Evolutionary conservation across 495 filamentous ascomycete species (phyloP).

Genomic region (Cercophora scortea): DNA sequence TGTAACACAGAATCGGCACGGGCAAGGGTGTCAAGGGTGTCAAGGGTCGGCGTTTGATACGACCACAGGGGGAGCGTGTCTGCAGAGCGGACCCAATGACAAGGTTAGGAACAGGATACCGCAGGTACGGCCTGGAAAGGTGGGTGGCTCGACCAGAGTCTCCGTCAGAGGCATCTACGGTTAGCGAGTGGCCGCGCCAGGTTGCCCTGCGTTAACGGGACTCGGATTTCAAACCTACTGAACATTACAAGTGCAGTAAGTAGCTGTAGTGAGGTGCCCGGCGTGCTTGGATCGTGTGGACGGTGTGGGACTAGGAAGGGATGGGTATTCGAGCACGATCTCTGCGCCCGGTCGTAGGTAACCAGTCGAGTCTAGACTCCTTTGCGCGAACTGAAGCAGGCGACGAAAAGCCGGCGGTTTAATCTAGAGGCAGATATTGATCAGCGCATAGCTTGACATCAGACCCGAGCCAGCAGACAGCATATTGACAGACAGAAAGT

Average conservation of each 20-base stretch:
- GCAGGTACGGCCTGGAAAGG: not conserved
- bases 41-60: conserved; percentile 2
- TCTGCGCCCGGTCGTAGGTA: not conserved
- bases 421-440: conserved; percentile 1
- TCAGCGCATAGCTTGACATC: conserved; percentile 1
- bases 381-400: not conserved
- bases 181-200: too few species aligned
- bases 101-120: not conserved
- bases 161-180: too few species aligned
- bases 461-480: not conserved
- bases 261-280: not conserved
- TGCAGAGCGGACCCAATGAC: not conserved
- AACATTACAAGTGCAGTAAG: too few species aligned
- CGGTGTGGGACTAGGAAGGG: not conserved
- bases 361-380: conserved; percentile 8
- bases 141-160: too few species aligned
- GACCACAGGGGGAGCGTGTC: conserved; percentile 6
- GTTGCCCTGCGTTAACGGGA: too few species aligned
- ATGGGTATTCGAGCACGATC: not conserved
- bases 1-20: conserved; percentile 23
- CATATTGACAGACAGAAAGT: not conserved
- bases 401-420: not conserved
- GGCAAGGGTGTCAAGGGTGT: not conserved
- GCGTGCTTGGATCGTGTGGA: not conserved
- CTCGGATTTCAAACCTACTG: too few species aligned